Evolutionary conservation across 768 basidiomycete species (phyloP).

Genomic region (Russula ochroleuca): DNA sequence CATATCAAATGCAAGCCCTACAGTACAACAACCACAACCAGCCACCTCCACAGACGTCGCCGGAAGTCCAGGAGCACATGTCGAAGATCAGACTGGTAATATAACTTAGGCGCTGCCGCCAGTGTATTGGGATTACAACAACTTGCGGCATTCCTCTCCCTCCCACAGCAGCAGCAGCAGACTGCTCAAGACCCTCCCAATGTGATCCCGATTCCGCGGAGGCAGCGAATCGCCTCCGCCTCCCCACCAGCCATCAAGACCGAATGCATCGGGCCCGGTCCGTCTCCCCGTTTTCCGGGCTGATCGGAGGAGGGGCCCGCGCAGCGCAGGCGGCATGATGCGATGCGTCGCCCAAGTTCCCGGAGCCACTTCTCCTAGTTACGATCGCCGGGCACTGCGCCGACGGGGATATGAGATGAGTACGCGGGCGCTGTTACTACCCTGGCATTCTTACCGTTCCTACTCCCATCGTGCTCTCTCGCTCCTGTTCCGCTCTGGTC

Average conservation of each 20-base stretch:
- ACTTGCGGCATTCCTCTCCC: neutral
- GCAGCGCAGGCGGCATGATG: neutral
- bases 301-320: neutral
- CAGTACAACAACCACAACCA: neutral
- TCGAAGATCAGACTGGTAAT: neutral
- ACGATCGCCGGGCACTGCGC: neutral
- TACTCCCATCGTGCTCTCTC: neutral
- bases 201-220: neutral
- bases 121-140: slow-evolving; percentile 1
- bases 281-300: neutral
- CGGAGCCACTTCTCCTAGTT: neutral
- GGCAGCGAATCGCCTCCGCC: neutral
- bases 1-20: neutral
- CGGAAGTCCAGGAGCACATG: neutral
- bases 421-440: neutral
- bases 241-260: neutral
- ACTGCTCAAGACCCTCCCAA: neutral
- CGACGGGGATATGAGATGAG: neutral
- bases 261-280: neutral
- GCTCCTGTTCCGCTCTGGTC: neutral
- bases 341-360: neutral
- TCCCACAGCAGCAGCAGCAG: neutral
- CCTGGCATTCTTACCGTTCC: neutral
- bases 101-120: no score
- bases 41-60: neutral